Evolutionary conservation across 2,329 filamentous ascomycete species (phyloP), one percentile per base, ranked within the genome.

Genomic region (Talaromyces sp.): DNA sequence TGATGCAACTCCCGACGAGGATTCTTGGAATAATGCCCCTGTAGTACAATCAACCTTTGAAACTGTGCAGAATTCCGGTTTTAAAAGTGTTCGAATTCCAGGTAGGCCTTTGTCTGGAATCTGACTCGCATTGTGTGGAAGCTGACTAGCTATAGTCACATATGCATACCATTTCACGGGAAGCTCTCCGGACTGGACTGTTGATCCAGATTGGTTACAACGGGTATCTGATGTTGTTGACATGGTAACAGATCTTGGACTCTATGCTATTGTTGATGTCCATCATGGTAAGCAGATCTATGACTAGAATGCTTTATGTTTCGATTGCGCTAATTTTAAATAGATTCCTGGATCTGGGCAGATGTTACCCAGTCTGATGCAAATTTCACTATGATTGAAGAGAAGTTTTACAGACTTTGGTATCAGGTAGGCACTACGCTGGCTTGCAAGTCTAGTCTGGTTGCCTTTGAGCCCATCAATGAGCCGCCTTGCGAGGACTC

Each of bases 391-490:
- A 67, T 72, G 58, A 82, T 86, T 10, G 79, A 85, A 58, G 80
- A 84, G 57, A 79, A 80, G 55, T 82, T 86, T 54, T 77, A 79
- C 22, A 70, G 73, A 9, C 72, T 84, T 2, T 86, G 83, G 84
- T 71, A 77, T 19, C 83, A 86, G 61, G 83, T 85, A 56, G 82
- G 76, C 10, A 73, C 71, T 3, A 78, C 78, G 53, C 69, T 85
- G 20, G 80, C 75, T 1, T 84, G 81, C 69, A 83, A 83, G 63
- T 77, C 80, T 1, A 77, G 76, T 24, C 67, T 72, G 14, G 75
- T 86, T 2, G 79, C 82, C 1, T 81, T 86, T 49, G 83, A 86
- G 62, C 74, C 82, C 1, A 81, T 86, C 61, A 86, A 86, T 54
- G 83, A 86, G 60, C 80, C 82, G 0, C 77, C 81, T 0, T 82